Conservation (phyloP, 2,329 filamentous ascomycete species). For the Pseudovirgaria hyperparasitica region DNA sequence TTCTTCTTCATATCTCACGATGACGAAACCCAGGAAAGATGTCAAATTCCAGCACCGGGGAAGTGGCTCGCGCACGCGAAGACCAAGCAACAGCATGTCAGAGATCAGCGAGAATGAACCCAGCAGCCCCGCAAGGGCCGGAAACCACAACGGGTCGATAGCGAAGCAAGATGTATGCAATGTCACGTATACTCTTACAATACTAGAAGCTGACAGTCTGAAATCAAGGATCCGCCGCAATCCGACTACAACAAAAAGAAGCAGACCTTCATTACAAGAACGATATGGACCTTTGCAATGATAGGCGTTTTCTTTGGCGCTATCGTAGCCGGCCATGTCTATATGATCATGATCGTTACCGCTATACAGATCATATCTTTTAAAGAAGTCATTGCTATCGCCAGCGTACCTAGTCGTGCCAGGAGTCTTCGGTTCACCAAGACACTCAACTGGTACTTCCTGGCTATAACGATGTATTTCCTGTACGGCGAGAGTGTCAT, state of each 20-base stretch:
- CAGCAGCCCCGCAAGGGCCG: slow-evolving; percentile 38
- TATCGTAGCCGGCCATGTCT: slow-evolving; percentile 94
- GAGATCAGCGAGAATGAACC: slow-evolving; percentile 50
- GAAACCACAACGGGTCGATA: slow-evolving; percentile 27
- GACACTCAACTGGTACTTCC: slow-evolving; percentile 97
- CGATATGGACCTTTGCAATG: slow-evolving; percentile 98
- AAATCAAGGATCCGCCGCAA: slow-evolving; percentile 27
- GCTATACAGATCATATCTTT: slow-evolving; percentile 93
- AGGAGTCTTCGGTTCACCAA: slow-evolving; percentile 89
- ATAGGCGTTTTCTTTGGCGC: slow-evolving; percentile 82
- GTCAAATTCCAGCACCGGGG: slow-evolving; percentile 48
- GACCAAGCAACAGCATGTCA: slow-evolving; percentile 57
- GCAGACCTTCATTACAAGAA: slow-evolving; percentile 90
- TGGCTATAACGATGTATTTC: slow-evolving; percentile 99
- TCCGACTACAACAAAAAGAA: slow-evolving; percentile 97
- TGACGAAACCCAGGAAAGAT: slow-evolving; percentile 37
- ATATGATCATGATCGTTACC: slow-evolving; percentile 87
- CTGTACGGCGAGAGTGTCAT: slow-evolving; percentile 97
- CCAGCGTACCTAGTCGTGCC: slow-evolving; percentile 83
- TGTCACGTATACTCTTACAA: slow-evolving; percentile 2
- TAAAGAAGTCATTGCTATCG: slow-evolving; percentile 98
- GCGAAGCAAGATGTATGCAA: slow-evolving; percentile 11
- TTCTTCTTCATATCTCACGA: too few relatives aligned
- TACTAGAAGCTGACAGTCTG: slow-evolving; percentile 10
- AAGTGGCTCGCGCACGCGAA: slow-evolving; percentile 39